phyloP scores from a whole-genome alignment of 2,329 filamentous ascomycete genomes.

The Cylindrodendrum hubeiense region DNA sequence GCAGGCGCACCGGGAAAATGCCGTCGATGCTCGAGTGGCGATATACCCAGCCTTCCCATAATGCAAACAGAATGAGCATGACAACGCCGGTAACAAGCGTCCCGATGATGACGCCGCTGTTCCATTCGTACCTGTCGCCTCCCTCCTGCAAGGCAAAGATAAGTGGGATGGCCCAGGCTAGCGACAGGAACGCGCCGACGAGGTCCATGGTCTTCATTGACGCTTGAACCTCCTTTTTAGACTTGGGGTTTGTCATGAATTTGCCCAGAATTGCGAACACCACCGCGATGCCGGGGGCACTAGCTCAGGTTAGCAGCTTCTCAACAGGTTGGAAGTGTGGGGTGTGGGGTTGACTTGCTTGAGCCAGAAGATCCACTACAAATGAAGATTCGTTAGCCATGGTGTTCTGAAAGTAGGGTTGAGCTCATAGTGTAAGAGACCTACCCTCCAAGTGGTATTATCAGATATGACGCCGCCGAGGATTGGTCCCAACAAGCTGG shows the following conservation, averaged over 20 bases:
- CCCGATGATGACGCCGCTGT: slow-evolving; percentile 12
- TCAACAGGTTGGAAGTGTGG: not conserved
- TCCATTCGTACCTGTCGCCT: slow-evolving; percentile 11
- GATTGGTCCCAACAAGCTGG: slow-evolving; percentile 11
- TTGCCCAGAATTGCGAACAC: slow-evolving; percentile 4
- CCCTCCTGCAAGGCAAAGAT: slow-evolving; percentile 14
- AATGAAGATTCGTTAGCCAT: not conserved
- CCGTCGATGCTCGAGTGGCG: not conserved
- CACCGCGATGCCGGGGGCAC: too few species aligned
- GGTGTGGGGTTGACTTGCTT: not conserved
- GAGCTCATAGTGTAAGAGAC: too few species aligned
- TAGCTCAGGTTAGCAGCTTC: too few species aligned
- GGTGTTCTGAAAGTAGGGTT: too few species aligned
- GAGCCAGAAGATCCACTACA: slow-evolving; percentile 11
- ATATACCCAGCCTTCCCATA: slow-evolving; percentile 7
- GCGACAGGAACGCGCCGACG: slow-evolving; percentile 9
- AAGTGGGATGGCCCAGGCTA: slow-evolving; percentile 14
- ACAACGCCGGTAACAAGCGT: slow-evolving; percentile 6
- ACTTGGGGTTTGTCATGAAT: slow-evolving; percentile 10
- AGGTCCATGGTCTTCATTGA: slow-evolving; percentile 12
- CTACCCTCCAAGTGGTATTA: slow-evolving; percentile 12
- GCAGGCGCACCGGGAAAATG: slow-evolving; percentile 4
- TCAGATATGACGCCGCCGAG: slow-evolving; percentile 9
- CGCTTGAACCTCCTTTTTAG: not conserved
- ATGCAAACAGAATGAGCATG: slow-evolving; percentile 4